A percentile compares a stretch with the other conserved stretches of the same genome.
Evolutionary conservation across 306 rosid genomes (phyloP).

Genomic region (Phaseolus lunatus): DNA sequence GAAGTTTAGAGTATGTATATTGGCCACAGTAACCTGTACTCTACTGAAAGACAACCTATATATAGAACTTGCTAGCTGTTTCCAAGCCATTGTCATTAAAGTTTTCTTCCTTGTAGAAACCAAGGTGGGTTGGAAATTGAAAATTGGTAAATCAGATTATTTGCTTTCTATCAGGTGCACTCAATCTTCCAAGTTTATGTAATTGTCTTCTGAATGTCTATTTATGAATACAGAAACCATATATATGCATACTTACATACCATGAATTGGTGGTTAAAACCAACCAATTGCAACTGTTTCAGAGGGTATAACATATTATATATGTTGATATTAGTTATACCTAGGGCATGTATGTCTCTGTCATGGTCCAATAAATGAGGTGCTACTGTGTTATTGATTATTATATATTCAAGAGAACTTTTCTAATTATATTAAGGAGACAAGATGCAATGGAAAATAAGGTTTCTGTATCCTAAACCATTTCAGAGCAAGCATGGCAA

Average conservation of each 20-base stretch:
- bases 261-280: constrained; percentile 9
- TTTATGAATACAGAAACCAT: constrained; percentile 6
- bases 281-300: constrained; percentile 7
- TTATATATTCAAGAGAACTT: background rate
- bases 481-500: constrained; percentile 11
- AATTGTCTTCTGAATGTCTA: background rate
- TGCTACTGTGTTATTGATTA: constrained; percentile 10
- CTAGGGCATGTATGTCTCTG: constrained; percentile 23
- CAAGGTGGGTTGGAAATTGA: background rate
- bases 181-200: background rate
- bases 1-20: background rate
- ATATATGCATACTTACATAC: background rate
- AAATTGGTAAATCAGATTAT: constrained; percentile 1
- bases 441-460: background rate
- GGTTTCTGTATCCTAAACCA: constrained; percentile 23
- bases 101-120: background rate
- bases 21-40: background rate
- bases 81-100: background rate
- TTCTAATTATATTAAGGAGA: constrained; percentile 22
- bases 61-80: constrained; percentile 21
- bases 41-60: background rate
- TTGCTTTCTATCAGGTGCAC: constrained; percentile 3
- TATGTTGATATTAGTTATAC: background rate
- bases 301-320: background rate
- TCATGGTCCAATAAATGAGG: constrained; percentile 32